Evolutionary conservation across 208 protist genomes (phyloP).

Genomic region (Trichomonas vaginalis): DNA sequence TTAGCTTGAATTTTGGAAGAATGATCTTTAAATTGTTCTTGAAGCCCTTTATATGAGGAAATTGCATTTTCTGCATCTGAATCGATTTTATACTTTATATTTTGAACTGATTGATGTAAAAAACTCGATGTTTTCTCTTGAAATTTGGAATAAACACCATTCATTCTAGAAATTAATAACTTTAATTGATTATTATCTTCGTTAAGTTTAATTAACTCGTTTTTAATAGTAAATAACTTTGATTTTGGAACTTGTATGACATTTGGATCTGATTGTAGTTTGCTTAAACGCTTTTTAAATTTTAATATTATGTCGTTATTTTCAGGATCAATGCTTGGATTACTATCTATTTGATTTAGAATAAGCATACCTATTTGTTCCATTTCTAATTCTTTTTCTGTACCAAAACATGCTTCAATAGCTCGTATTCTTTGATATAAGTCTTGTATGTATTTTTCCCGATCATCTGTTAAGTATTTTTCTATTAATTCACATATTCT

Average conservation of each 20-base stretch:
- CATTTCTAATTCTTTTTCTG: neutral
- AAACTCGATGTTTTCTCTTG: neutral
- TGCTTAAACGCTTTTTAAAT: neutral
- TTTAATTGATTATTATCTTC: neutral
- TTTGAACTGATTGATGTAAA: neutral
- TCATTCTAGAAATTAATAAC: neutral
- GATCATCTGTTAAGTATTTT: neutral
- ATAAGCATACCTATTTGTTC: neutral
- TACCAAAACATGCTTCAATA: neutral
- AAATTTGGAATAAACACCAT: neutral
- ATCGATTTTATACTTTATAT: neutral
- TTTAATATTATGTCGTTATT: neutral
- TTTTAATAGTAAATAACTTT: neutral
- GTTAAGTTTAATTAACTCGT: neutral
- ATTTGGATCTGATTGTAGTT: neutral
- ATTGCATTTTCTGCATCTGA: neutral
- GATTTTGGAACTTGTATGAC: neutral
- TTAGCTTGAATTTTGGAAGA: neutral
- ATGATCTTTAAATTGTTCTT: neutral
- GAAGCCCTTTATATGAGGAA: neutral
- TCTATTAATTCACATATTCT: neutral
- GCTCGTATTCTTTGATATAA: neutral
- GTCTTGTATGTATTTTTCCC: neutral
- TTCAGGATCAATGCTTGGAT: neutral
- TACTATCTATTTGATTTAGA: neutral